Evolutionary conservation across 176 grass and related monocot genomes (phyloP).

Genomic region (Ensete glaucum): DNA sequence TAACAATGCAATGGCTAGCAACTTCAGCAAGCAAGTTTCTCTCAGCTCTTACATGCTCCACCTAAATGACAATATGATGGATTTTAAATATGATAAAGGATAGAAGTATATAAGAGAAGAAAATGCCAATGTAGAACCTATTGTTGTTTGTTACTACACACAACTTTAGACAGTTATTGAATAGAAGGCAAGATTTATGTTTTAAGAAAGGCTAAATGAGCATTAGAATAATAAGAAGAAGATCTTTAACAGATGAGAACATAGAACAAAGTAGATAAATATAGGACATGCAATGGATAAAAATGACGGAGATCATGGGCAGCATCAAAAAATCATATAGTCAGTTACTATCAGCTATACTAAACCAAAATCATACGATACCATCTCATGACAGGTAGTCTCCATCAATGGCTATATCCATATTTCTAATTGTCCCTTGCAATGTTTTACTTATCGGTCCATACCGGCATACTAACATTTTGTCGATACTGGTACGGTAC

Average conservation of each 20-base stretch:
- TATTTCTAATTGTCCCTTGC: no score
- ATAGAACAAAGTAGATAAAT: neutral
- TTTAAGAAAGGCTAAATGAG: neutral
- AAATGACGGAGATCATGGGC: no score
- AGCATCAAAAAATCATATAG: no score
- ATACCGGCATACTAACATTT: no score
- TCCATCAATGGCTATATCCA: no score
- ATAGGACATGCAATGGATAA: no score
- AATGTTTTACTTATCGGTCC: no score
- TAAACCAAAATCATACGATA: no score
- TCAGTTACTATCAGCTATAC: no score
- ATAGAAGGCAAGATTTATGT: neutral
- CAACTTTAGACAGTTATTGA: neutral
- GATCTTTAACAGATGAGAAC: neutral
- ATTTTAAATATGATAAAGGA: neutral
- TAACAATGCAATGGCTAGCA: slow-evolving; percentile 70
- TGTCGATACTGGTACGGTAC: no score
- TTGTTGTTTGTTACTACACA: neutral
- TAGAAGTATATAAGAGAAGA: neutral
- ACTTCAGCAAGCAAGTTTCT: slow-evolving; percentile 72
- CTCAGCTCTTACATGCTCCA: slow-evolving; percentile 75
- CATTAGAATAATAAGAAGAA: neutral
- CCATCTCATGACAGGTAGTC: no score
- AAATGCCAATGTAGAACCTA: neutral
- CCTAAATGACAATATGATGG: slow-evolving; percentile 36